Percentiles rank a stretch among this genome's conserved stretches.
These are phyloP conservation scores for Paraconiothyrium sp. DNA, from an alignment of 2,329 filamentous ascomycete species.

Conservation along the genomic window DNA sequence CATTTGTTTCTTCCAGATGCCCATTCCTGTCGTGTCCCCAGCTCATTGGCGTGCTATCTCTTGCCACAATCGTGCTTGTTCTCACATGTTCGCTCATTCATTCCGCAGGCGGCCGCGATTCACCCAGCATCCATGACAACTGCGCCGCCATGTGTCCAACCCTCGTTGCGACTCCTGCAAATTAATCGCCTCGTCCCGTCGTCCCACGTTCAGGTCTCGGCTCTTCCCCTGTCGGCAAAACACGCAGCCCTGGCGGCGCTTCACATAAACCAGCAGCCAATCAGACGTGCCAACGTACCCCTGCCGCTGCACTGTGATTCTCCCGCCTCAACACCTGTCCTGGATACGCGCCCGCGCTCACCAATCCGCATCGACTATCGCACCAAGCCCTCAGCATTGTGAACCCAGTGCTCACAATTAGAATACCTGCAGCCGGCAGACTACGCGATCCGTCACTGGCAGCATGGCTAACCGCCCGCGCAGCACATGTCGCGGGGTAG, in stretches of 20 bases:
- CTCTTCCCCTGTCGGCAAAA: slow-evolving; percentile 36
- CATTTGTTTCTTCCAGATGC: no score
- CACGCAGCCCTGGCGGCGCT: slow-evolving; percentile 36
- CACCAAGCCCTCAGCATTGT: slow-evolving; percentile 36
- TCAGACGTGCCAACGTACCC: slow-evolving; percentile 27
- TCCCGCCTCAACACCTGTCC: slow-evolving; percentile 35
- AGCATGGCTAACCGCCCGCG: slow-evolving; percentile 43
- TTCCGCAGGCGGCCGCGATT: neutral
- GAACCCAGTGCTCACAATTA: slow-evolving; percentile 41
- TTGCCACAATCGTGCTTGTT: neutral
- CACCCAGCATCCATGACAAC: slow-evolving; percentile 14
- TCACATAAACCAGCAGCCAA: slow-evolving; percentile 35
- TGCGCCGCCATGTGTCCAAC: slow-evolving; percentile 25
- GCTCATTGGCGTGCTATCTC: neutral
- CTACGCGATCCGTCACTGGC: slow-evolving; percentile 35
- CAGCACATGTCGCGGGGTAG: slow-evolving; percentile 38
- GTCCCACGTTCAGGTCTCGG: slow-evolving; percentile 21
- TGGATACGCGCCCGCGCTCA: slow-evolving; percentile 41
- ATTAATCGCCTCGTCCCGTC: slow-evolving; percentile 19
- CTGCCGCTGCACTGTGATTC: slow-evolving; percentile 41
- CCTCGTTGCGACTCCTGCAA: neutral
- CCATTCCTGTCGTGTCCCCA: neutral
- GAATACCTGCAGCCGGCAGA: slow-evolving; percentile 26
- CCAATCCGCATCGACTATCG: slow-evolving; percentile 41
- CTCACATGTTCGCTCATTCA: neutral